These are phyloP conservation scores for Suhomyces sp. DNA, from an alignment of 805 yeast genomes.

Conservation along the genomic window DNA sequence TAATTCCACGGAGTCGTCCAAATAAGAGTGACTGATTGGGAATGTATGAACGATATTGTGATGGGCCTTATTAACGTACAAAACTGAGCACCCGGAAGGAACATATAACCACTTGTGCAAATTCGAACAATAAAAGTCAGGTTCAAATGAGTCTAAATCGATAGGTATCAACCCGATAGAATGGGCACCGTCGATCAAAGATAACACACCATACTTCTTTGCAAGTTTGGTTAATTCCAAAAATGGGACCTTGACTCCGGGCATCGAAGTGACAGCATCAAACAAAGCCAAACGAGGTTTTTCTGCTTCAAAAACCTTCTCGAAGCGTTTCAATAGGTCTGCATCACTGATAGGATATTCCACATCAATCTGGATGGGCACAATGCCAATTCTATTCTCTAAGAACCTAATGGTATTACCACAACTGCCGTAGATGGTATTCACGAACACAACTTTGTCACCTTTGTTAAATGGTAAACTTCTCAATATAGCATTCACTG, in stretches of 20 bases:
- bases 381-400: constrained; percentile 27
- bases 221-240: constrained; percentile 47
- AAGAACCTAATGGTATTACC: constrained; percentile 49
- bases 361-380: constrained; percentile 16
- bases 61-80: constrained; percentile 55
- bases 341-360: constrained; percentile 15
- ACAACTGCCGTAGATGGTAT: constrained; percentile 56
- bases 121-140: constrained; percentile 63
- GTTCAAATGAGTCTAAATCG: constrained; percentile 41
- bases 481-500: constrained; percentile 56
- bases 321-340: constrained; percentile 25
- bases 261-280: constrained; percentile 63
- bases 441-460: constrained; percentile 50
- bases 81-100: constrained; percentile 57
- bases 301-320: constrained; percentile 18
- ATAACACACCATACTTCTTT: constrained; percentile 43
- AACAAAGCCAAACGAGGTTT: constrained; percentile 46
- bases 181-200: constrained; percentile 75
- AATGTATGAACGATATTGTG: constrained; percentile 53
- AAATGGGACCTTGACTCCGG: constrained; percentile 61
- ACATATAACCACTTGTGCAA: constrained; percentile 68
- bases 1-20: constrained; percentile 30
- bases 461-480: constrained; percentile 51
- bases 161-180: constrained; percentile 54
- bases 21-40: constrained; percentile 55